Evolutionary conservation across 2,329 filamentous ascomycete species (phyloP), one percentile per base, ranked within the genome.

Genomic region (Aureobasidium pullulans): DNA sequence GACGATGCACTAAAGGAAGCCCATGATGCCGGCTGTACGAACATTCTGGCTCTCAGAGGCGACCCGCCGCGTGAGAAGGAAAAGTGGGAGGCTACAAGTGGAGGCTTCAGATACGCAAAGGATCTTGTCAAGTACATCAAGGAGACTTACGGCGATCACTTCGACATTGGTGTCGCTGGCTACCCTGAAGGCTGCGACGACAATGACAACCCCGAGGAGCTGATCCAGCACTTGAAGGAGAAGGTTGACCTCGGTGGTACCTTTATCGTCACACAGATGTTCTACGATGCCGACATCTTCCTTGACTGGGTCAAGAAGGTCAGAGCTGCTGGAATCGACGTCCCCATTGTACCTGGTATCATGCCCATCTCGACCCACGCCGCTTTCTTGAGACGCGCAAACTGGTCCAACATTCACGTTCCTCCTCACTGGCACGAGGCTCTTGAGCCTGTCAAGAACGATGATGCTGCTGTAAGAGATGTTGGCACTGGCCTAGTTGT

Each of bases 241-340:
- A 99, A 99, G 78, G 87, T 97, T 36, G 94, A 99, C 71, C 89
- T 90, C 61, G 94, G 94, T 54, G 92, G 88, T 63, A 87, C 88
- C 6, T 99, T 97, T 72, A 89, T 99, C 64, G 89, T 99, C 57
- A 97, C 94, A 0, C 94, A 99, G 77, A 99, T 99, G 94, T 97
- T 97, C 76, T 99, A 99, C 78, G 93, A 99, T 69, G 92, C 85
- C 52, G 93, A 99, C 69, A 93, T 94, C 71, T 99, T 99, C 75
- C 76, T 97, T 57, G 83, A 86, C 57, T 99, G 94, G 94, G 88
- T 95, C 39, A 79, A 83, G 66, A 94, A 89, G 71, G 91, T 93
- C 61, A 87, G 92, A 52, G 90, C 86, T 56, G 86, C 84, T 68
- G 94, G 94, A 49, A 93, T 99, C 69, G 86, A 77, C 29, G 79